These are phyloP conservation scores for Lachancea quebecensis DNA, from an alignment of 805 yeast genomes.

Conservation along the genomic window DNA sequence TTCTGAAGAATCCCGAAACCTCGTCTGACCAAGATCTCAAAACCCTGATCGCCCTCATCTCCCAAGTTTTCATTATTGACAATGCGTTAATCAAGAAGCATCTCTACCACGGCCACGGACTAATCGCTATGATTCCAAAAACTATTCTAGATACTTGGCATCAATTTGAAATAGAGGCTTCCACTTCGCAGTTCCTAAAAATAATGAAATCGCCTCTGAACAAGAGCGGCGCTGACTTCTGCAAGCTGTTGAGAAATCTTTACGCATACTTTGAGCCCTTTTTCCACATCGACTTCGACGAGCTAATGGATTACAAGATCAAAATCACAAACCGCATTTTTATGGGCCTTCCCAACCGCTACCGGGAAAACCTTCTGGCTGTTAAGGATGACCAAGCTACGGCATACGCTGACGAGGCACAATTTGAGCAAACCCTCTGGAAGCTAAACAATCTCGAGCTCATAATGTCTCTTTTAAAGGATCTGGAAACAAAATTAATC, in stretches of 20 bases:
- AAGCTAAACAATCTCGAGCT: constrained; percentile 5
- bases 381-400: constrained; percentile 1
- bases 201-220: constrained; percentile 30
- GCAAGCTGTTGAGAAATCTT: constrained; percentile 41
- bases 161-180: constrained; percentile 39
- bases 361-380: constrained; percentile 15
- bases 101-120: constrained; percentile 37
- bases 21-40: constrained; percentile 36
- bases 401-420: constrained; percentile 6
- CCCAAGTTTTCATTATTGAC: constrained; percentile 37
- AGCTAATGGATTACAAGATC: constrained; percentile 20
- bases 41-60: constrained; percentile 31
- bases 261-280: constrained; percentile 34
- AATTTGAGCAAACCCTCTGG: constrained; percentile 8
- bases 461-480: background rate
- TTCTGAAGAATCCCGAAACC: constrained; percentile 32
- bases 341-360: constrained; percentile 19
- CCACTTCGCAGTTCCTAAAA: constrained; percentile 39
- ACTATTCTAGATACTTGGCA: constrained; percentile 42
- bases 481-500: constrained; percentile 3
- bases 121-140: constrained; percentile 22
- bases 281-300: constrained; percentile 23
- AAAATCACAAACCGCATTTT: constrained; percentile 25
- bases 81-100: constrained; percentile 33
- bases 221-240: constrained; percentile 33